Conservation (phyloP, 331 rosid genomes). For the Ulmus americana region DNA sequence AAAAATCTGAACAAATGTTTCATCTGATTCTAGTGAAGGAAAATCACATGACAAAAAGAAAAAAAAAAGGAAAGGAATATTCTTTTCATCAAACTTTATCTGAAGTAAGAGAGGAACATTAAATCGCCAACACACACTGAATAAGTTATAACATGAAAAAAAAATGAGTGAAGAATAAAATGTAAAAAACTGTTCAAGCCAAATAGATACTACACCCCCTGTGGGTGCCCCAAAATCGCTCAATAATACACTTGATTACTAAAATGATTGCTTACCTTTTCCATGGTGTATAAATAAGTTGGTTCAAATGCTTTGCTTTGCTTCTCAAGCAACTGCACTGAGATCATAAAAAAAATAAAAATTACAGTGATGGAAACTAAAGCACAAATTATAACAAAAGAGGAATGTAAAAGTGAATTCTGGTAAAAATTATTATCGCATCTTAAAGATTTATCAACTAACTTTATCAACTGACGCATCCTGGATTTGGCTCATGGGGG, state of each 20-base stretch:
- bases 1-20: too few relatives aligned
- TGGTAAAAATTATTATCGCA: conserved; percentile 6
- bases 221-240: too few relatives aligned
- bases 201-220: too few relatives aligned
- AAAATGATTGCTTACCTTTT: conserved; percentile 48
- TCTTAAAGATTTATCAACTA: not conserved
- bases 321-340: conserved; percentile 84
- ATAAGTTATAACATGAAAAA: too few relatives aligned
- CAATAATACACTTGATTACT: too few relatives aligned
- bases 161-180: too few relatives aligned
- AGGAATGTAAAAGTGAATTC: not conserved
- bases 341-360: conserved; percentile 23
- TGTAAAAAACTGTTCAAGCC: too few relatives aligned
- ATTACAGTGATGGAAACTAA: conserved; percentile 24
- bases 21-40: too few relatives aligned
- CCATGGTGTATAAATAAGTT: conserved; percentile 77
- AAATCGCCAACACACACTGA: not conserved
- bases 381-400: conserved; percentile 2
- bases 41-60: too few relatives aligned
- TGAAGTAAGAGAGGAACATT: not conserved
- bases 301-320: conserved; percentile 75
- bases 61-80: not conserved
- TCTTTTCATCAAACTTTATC: not conserved
- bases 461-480: not conserved
- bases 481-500: not conserved